Evolutionary conservation across 768 basidiomycete genomes (phyloP), one percentile per base, ranked within the genome.

Genomic region (Cyclocybe cylindracea): DNA sequence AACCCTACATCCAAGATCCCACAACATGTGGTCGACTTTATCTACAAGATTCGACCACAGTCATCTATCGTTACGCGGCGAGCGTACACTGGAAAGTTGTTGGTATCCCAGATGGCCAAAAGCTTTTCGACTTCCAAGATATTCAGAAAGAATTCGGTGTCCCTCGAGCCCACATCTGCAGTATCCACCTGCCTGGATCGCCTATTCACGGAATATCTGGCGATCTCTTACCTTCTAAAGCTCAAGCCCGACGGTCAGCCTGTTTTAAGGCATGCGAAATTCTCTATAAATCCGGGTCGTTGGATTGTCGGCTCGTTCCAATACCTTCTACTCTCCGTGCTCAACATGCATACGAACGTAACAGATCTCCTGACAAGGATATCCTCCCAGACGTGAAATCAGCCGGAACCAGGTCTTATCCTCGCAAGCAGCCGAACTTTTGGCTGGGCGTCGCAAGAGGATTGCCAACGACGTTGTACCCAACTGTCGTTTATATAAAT

Each of bases 351-450:
- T 50, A 54, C 32, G 59, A 56, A 40, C 42, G 24, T 41, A 48
- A 43, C 13, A 49, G 52, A 8, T 16, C 34, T 9, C 32, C 53
- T 8, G 52, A 55, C 18, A 55, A 61, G 32, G 59, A 65, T 29
- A 41, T 50, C 34, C 66, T 67, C 44, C 48, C 54, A 18, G 61
- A 67, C 13, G 56, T 63, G 33, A 71, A 69, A 49, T 46, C 55
- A 3, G 58, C 68, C 38, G 83, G 83, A 8, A 78, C 79, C 10
- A 76, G 78, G 36, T 68, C 72, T 45, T 89, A 91, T 68, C 65
- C 69, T 10, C 76, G 79, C 54, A 86, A 80, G 65, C 66, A 63
- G 41, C 82, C 90, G n/a, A 67, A 74, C 36, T 89, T 93, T 62
- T 92, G 91, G 91, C 55, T 56, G 10, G 79, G 81, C 57, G 64